Evolutionary conservation across 192 early-diverging fungal genomes (phyloP).

Genomic region (Entomortierella chlamydospora): DNA sequence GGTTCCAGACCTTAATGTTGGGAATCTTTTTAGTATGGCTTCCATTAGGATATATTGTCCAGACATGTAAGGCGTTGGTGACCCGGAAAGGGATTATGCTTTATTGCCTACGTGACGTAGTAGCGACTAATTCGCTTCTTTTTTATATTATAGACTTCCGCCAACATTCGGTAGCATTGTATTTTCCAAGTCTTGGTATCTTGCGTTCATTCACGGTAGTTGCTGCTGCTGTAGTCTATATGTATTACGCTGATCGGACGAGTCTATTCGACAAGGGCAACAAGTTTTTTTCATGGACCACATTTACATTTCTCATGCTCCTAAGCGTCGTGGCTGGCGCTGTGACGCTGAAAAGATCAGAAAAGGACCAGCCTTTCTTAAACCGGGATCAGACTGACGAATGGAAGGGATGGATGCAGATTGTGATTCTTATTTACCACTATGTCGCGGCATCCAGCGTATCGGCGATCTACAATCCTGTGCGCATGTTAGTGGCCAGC

Average conservation of each 20-base stretch:
- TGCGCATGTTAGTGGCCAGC: constrained; percentile 79
- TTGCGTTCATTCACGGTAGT: constrained; percentile 66
- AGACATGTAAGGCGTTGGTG: constrained; percentile 9
- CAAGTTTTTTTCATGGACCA: constrained; percentile 63
- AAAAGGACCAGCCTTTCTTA: constrained; percentile 65
- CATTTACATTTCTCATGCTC: constrained; percentile 61
- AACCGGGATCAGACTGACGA: constrained; percentile 86
- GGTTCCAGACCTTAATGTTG: constrained; percentile 57
- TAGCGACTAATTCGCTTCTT: too few species aligned
- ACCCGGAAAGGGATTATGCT: background rate
- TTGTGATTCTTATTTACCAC: constrained; percentile 77
- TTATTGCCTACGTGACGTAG: too few species aligned
- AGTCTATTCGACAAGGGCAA: constrained; percentile 73
- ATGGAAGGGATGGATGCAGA: constrained; percentile 93
- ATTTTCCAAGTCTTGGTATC: constrained; percentile 54
- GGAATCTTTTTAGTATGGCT: constrained; percentile 56
- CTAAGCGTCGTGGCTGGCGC: constrained; percentile 58
- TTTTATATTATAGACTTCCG: constrained; percentile 15
- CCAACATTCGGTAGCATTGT: background rate
- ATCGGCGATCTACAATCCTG: constrained; percentile 74
- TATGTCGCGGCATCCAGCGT: constrained; percentile 73
- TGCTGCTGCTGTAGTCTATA: constrained; percentile 63
- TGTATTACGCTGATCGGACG: constrained; percentile 78
- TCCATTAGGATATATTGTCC: constrained; percentile 44
- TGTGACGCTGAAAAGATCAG: constrained; percentile 55